Evolutionary conservation across 2,329 filamentous ascomycete species (phyloP), one percentile per base, ranked within the genome.

Genomic region (Penicillium digitatum): DNA sequence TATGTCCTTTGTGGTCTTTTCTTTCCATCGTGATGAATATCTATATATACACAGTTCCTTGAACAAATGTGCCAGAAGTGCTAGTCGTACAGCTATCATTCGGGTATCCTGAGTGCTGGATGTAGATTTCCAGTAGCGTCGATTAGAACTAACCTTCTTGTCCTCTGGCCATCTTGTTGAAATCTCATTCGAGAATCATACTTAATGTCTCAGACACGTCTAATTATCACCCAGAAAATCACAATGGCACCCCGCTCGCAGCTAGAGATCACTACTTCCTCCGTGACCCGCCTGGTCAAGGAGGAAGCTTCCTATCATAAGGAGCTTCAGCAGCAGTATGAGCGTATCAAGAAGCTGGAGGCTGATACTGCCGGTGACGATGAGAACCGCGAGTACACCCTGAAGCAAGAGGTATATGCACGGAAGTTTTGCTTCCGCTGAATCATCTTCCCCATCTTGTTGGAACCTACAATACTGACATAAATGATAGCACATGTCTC

Each of bases 241-340:
- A 67, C 14, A 47, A 96, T 96, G 91, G 82, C 89, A 3, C 81
- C 90, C 82, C 86, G 64, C 84, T 96, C 71, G 75, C 84, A 66
- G 90, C 95, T 74, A 85, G 89, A 58, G 90, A 94, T 96, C 69
- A 86, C 88, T 42, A 94, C 89, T 24, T 84, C 87, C 58, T 85
- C 90, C 20, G 84, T 97, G 63, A 80, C 83, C 66, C 90, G 94
- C 56, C 83, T 97, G 45, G 84, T 96, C 62, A 96, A 95, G 75
- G 94, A 99, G 74, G 90, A 96, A 74, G 79, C 82, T 37, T 93
- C 87, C 66, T 97, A 99, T 77, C 88, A 92, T 79, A 88, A 88
- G 70, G 94, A 99, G 74, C 82, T 92, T 20, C 78, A 82, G 60
- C 80, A 87, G 61, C 92, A 97, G 71, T 81, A 89, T 65, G 81